These are phyloP conservation scores for Obelidium mucronatum DNA, from an alignment of 192 early-diverging fungal species.

Conservation along the genomic window DNA sequence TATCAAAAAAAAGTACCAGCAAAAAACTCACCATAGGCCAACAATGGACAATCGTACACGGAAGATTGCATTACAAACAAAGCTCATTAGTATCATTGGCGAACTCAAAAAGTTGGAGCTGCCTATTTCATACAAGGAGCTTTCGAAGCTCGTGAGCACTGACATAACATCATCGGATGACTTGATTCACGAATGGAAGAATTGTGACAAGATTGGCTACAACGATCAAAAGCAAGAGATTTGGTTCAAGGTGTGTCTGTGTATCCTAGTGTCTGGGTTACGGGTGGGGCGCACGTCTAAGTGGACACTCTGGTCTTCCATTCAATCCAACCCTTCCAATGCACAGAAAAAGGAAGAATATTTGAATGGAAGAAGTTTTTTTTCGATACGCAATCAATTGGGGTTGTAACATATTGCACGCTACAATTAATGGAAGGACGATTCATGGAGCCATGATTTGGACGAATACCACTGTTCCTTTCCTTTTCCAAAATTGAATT, in stretches of 20 bases:
- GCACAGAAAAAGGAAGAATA: too few relatives aligned
- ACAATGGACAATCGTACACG: neutral
- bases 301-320: too few relatives aligned
- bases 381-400: too few relatives aligned
- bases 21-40: neutral
- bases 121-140: constrained; percentile 7
- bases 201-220: constrained; percentile 29
- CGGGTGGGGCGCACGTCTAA: too few relatives aligned
- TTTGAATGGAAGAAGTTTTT: too few relatives aligned
- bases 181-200: constrained; percentile 25
- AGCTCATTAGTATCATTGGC: constrained; percentile 12
- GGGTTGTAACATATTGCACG: too few relatives aligned
- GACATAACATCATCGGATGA: constrained; percentile 23
- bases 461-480: too few relatives aligned
- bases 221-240: constrained; percentile 21
- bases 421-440: too few relatives aligned
- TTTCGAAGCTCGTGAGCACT: constrained; percentile 11
- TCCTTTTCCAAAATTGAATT: too few relatives aligned
- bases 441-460: too few relatives aligned
- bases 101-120: constrained; percentile 2
- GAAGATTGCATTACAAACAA: constrained; percentile 19
- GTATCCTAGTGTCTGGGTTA: too few relatives aligned
- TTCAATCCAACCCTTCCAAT: too few relatives aligned
- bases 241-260: constrained; percentile 29
- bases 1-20: neutral